Evolutionary conservation across 2,329 filamentous ascomycete species (phyloP), one percentile per base, ranked within the genome.

Genomic region (Endoconidiophora polonica): DNA sequence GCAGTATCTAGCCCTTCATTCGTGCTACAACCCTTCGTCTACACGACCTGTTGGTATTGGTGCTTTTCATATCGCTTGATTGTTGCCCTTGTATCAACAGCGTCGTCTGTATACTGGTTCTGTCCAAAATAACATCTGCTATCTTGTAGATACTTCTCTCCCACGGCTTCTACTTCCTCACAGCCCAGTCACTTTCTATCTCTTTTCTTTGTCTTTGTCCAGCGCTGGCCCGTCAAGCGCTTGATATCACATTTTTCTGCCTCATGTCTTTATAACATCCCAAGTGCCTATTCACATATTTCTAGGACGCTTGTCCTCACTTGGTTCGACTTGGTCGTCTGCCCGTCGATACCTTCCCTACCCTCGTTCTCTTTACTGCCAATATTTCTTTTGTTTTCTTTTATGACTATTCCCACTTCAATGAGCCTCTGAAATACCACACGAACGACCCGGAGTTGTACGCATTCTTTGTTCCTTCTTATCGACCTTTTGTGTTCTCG

Each of bases 351-450:
- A 44, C 49, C 29, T 52, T 37, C 37, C 24, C 24, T 10, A 9
- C 26, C 26, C 26, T 33, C 33, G 44, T 52, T 50, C 47, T 46
- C 48, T 59, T 45, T 20, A 39, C 39, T 46, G 26, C 55, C 41
- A 61, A 55, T 50, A 52, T 46, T 51, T 38, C 64, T 62, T 62
- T 65, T 65, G 63, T 60, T 63, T 58, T 55, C 56, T 50, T 42
- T 50, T 46, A 50, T 50, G 48, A 50, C 48, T 36, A 33, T 36
- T 12, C 33, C 48, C 37, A 38, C 50, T 56, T 59, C 58, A 64
- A 68, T 66, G 65, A 67, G 61, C 63, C 63, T 61, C 63, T 68
- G 64, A 67, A 62, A 60, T 58, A 54, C 26, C 26, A 50, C 54
- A 46, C 55, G 48, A 57, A 57, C 56, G 56, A 57, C 54, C 52